phyloP scores from a whole-genome alignment of 805 yeast species.

The Schizosaccharomyces osmophilus region DNA sequence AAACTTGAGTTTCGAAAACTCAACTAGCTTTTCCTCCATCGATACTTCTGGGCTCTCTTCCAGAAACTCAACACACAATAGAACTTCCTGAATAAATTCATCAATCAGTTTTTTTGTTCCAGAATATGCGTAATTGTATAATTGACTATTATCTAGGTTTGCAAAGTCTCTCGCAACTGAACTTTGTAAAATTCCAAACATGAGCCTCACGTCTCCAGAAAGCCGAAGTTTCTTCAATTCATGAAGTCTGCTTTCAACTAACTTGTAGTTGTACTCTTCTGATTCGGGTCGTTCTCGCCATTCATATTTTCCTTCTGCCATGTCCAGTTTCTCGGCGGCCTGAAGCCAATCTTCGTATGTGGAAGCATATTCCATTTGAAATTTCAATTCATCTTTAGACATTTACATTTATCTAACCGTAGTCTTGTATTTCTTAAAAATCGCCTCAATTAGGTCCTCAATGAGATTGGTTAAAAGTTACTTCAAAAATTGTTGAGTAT shows the following conservation, averaged over 20 bases:
- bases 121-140: constrained; percentile 53
- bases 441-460: no score
- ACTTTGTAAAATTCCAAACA: constrained; percentile 58
- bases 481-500: no score
- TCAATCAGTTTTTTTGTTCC: constrained; percentile 75
- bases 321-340: constrained; percentile 39
- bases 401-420: background rate
- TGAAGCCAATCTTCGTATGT: constrained; percentile 38
- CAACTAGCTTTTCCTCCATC: constrained; percentile 36
- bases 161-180: constrained; percentile 70
- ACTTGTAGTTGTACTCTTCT: constrained; percentile 45
- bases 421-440: no score
- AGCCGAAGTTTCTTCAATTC: constrained; percentile 38
- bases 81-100: constrained; percentile 61
- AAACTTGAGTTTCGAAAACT: constrained; percentile 65
- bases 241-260: constrained; percentile 27
- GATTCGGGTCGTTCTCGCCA: constrained; percentile 50
- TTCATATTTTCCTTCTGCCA: constrained; percentile 21
- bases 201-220: constrained; percentile 29
- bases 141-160: constrained; percentile 55
- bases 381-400: background rate
- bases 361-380: background rate
- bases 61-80: constrained; percentile 19
- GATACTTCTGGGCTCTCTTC: constrained; percentile 8
- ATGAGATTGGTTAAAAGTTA: no score